These are phyloP conservation scores for Lumnitzera littorea DNA, from an alignment of 345 rosid genomes.

Conservation along the genomic window DNA sequence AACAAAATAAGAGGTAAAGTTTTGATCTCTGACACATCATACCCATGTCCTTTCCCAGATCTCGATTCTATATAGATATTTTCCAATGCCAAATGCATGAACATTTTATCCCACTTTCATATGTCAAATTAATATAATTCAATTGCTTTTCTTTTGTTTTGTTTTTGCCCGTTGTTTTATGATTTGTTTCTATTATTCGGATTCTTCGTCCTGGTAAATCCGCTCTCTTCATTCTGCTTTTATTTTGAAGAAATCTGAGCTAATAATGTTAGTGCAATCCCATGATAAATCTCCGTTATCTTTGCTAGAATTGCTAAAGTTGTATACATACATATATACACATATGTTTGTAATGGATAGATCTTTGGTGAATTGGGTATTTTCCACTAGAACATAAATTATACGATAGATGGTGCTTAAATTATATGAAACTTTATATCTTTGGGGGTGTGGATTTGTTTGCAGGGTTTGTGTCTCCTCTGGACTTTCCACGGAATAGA, in stretches of 20 bases:
- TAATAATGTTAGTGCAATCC: too few relatives aligned
- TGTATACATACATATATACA: neutral
- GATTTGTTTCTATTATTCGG: neutral
- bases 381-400: neutral
- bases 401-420: neutral
- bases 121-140: neutral
- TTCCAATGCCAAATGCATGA: neutral
- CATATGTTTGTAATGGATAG: too few relatives aligned
- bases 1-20: neutral
- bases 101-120: too few relatives aligned
- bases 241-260: too few relatives aligned
- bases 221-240: too few relatives aligned
- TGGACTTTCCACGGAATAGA: constrained; percentile 10
- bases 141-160: neutral
- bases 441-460: neutral
- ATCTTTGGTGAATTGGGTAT: too few relatives aligned
- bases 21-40: neutral
- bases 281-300: too few relatives aligned
- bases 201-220: too few relatives aligned
- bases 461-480: constrained; percentile 34
- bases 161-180: too few relatives aligned
- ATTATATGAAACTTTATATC: neutral
- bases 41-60: neutral
- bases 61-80: constrained; percentile 1
- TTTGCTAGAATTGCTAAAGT: neutral